phyloP scores from a whole-genome alignment of 257 asterid genomes.

The Nicotiana obtusifolia region DNA sequence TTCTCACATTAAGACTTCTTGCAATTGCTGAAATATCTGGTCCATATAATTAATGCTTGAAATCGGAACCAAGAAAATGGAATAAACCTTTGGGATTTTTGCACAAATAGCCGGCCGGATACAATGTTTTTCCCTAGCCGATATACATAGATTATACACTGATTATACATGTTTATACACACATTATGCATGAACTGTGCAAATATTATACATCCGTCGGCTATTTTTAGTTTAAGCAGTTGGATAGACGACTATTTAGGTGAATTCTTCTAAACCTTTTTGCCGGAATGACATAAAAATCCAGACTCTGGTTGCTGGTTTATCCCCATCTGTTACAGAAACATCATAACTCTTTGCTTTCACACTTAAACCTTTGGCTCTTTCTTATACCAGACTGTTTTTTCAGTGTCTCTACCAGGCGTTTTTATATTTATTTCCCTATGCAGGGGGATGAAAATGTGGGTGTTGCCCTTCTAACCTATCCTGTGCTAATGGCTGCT shows the following conservation, averaged over 20 bases:
- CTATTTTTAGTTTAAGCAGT: too few species aligned
- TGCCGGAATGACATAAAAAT: not conserved
- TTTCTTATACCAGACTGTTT: not conserved
- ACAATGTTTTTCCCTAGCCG: too few species aligned
- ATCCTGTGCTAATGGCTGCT: constrained; percentile 97
- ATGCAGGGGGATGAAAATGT: constrained; percentile 92
- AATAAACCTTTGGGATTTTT: not conserved
- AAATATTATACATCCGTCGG: too few species aligned
- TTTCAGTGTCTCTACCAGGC: not conserved
- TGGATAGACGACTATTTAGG: too few species aligned
- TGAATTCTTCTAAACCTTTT: not conserved
- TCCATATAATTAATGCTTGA: not conserved
- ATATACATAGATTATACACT: too few species aligned
- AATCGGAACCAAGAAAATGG: not conserved
- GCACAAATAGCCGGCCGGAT: too few species aligned
- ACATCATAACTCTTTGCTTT: not conserved
- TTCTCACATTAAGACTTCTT: not conserved
- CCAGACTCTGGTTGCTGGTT: constrained; percentile 4
- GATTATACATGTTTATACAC: too few species aligned
- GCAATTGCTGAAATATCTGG: not conserved
- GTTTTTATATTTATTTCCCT: not conserved
- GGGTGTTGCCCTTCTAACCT: constrained; percentile 87
- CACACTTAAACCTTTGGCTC: not conserved
- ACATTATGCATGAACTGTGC: too few species aligned
- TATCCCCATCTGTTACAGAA: not conserved